Evolutionary conservation across 176 grass and related monocot genomes (phyloP).

Genomic region (Bolboschoenus planiculmis): DNA sequence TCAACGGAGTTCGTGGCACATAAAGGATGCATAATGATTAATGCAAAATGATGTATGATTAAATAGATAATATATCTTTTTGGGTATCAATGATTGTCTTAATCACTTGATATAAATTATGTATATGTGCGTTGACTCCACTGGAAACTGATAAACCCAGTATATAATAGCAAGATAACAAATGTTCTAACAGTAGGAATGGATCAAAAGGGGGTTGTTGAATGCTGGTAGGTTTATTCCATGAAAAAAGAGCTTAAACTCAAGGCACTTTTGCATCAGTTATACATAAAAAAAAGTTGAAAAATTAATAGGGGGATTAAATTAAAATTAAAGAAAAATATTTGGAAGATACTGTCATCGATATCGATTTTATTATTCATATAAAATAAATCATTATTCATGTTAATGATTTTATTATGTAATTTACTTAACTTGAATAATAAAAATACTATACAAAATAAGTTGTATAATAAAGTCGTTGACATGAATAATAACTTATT

Average conservation of each 20-base stretch:
- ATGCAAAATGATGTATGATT: slow-evolving; percentile 20
- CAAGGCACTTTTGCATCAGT: not conserved
- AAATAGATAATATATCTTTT: not conserved
- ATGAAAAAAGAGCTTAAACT: not conserved
- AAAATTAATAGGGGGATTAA: not conserved
- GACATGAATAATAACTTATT: no score
- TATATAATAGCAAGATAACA: not conserved
- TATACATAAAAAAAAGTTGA: not conserved
- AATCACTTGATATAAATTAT: not conserved
- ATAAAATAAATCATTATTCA: no score
- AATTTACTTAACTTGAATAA: no score
- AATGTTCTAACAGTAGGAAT: not conserved
- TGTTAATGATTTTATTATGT: no score
- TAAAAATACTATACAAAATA: no score
- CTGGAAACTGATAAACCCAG: not conserved
- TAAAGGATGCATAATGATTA: not conserved
- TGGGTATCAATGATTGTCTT: slow-evolving; percentile 8
- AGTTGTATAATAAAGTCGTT: no score
- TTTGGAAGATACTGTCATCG: no score
- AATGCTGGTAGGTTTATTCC: not conserved
- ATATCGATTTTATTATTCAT: no score
- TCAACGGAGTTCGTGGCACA: slow-evolving; percentile 10
- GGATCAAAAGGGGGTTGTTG: not conserved
- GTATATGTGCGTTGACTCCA: not conserved
- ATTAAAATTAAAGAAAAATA: no score